phyloP scores from a whole-genome alignment of 2,329 filamentous ascomycete species.

The Fusarium sororula region DNA sequence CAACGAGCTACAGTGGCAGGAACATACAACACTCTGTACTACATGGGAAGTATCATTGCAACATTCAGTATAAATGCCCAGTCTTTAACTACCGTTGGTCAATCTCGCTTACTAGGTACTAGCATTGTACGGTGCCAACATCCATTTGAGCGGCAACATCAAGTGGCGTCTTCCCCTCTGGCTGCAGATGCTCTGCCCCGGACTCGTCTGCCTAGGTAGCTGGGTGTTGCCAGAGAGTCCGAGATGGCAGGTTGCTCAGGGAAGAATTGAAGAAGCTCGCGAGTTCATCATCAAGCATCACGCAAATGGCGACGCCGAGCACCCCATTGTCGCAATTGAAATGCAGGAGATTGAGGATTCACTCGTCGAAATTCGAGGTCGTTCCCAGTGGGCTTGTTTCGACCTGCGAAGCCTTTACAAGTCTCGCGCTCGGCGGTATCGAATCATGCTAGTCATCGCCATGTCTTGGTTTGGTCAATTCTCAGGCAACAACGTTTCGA shows the following conservation, averaged over 20 bases:
- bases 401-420: background rate
- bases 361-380: background rate
- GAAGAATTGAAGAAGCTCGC: background rate
- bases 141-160: background rate
- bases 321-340: background rate
- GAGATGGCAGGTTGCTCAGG: background rate
- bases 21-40: background rate
- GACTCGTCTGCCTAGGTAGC: background rate
- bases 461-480: background rate
- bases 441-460: background rate
- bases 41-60: background rate
- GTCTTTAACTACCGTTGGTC: rapidly evolving
- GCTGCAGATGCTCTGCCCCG: background rate
- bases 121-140: background rate
- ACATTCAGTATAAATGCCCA: background rate
- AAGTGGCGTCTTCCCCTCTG: background rate
- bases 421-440: background rate
- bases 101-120: background rate
- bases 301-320: background rate
- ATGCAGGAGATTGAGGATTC: background rate
- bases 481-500: background rate
- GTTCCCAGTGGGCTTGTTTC: background rate
- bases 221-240: background rate
- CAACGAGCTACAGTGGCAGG: background rate
- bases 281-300: background rate